A percentile compares a stretch with the other conserved stretches of the same genome.
Conservation (phyloP, 495 filamentous ascomycete species). For the Daldinia vernicosa region DNA sequence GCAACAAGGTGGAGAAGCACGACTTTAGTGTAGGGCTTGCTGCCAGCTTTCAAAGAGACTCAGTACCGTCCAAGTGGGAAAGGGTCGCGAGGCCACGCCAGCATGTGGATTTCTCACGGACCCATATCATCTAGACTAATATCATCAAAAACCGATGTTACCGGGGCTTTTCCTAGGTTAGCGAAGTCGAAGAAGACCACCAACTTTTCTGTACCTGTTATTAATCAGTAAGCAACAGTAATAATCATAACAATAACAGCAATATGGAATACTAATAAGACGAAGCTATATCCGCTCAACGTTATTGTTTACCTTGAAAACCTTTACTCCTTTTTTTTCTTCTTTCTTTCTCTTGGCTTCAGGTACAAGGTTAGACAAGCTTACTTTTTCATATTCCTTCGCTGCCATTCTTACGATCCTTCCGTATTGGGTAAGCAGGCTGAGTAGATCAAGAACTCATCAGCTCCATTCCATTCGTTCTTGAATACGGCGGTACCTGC, state of each 20-base stretch:
- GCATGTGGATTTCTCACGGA: constrained; percentile 37
- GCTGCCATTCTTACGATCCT: constrained; percentile 36
- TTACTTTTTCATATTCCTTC: constrained; percentile 28
- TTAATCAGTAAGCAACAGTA: neutral
- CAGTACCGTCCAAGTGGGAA: neutral
- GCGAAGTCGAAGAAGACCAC: constrained; percentile 25
- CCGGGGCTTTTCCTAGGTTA: constrained; percentile 29
- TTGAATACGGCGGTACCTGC: constrained; percentile 16
- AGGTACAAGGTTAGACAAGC: constrained; percentile 35
- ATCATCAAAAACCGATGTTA: constrained; percentile 33
- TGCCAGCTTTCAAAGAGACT: neutral
- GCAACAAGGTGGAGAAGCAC: constrained; percentile 25
- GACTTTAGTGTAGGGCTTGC: constrained; percentile 5
- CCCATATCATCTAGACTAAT: constrained; percentile 35
- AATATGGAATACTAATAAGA: constrained; percentile 18
- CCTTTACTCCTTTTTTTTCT: neutral
- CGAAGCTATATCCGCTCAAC: constrained; percentile 10
- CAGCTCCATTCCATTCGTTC: constrained; percentile 10
- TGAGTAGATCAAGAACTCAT: constrained; percentile 21
- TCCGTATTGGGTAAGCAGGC: constrained; percentile 23
- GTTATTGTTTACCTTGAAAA: constrained; percentile 11
- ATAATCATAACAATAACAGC: neutral
- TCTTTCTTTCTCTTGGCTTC: constrained; percentile 1
- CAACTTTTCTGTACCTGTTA: constrained; percentile 11
- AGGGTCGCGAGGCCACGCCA: constrained; percentile 27